Evolutionary conservation across 495 filamentous ascomycete species (phyloP).

Genomic region (Penicillium pancosmium): DNA sequence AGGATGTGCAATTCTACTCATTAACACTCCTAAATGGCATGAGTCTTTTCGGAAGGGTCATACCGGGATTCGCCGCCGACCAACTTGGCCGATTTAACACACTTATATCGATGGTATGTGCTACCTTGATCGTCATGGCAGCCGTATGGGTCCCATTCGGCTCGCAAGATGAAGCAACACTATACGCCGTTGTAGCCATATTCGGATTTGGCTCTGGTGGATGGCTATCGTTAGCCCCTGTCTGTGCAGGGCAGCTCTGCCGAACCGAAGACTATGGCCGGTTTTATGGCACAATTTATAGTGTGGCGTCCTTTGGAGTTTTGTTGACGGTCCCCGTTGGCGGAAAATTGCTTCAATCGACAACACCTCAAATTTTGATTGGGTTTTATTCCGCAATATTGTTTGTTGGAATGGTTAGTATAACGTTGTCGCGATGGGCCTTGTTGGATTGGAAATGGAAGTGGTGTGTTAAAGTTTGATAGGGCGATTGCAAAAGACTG

Average conservation of each 20-base stretch:
- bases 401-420: slow-evolving; percentile 34
- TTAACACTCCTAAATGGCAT: slow-evolving; percentile 42
- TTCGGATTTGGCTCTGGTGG: slow-evolving; percentile 67
- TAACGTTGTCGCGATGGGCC: slow-evolving; percentile 47
- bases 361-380: slow-evolving; percentile 37
- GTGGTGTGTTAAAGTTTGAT: slow-evolving; percentile 46
- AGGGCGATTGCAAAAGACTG: not conserved
- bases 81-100: slow-evolving; percentile 70
- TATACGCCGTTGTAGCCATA: slow-evolving; percentile 61
- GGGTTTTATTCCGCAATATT: slow-evolving; percentile 44
- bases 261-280: slow-evolving; percentile 65
- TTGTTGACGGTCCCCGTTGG: slow-evolving; percentile 39
- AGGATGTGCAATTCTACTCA: slow-evolving; percentile 37
- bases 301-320: slow-evolving; percentile 59
- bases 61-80: slow-evolving; percentile 71
- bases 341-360: slow-evolving; percentile 37
- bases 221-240: slow-evolving; percentile 62
- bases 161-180: slow-evolving; percentile 40
- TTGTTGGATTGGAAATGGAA: slow-evolving; percentile 49
- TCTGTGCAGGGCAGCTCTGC: slow-evolving; percentile 64
- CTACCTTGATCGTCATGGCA: slow-evolving; percentile 55
- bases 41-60: slow-evolving; percentile 62
- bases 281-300: slow-evolving; percentile 68
- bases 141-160: slow-evolving; percentile 63
- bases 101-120: slow-evolving; percentile 35